These are phyloP conservation scores for Ogataea corticis DNA, from an alignment of 805 yeast genomes.

Conservation along the genomic window DNA sequence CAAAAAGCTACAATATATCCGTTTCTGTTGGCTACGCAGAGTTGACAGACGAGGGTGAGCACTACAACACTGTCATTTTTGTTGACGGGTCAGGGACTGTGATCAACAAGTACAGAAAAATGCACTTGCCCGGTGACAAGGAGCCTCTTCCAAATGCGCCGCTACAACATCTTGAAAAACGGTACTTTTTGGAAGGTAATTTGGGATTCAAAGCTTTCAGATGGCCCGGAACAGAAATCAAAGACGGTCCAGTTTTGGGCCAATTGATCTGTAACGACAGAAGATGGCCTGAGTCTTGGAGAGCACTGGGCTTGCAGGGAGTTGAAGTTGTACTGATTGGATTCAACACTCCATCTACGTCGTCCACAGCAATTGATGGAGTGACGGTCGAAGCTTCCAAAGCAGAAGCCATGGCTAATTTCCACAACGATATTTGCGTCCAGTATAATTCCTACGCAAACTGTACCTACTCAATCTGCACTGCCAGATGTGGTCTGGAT, in stretches of 20 bases:
- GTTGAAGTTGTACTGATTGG: constrained; percentile 38
- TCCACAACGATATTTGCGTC: constrained; percentile 10
- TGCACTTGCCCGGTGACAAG: constrained; percentile 40
- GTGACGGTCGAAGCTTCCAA: background rate
- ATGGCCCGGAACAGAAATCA: constrained; percentile 21
- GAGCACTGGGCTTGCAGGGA: constrained; percentile 39
- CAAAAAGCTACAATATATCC: constrained; percentile 31
- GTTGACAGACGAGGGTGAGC: constrained; percentile 39
- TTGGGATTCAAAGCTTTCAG: constrained; percentile 36
- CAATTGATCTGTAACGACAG: constrained; percentile 41
- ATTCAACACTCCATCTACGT: constrained; percentile 35
- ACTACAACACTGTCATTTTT: constrained; percentile 36
- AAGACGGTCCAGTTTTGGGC: constrained; percentile 33
- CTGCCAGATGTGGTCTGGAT: constrained; percentile 12
- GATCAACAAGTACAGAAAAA: constrained; percentile 38
- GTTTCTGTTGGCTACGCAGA: constrained; percentile 41
- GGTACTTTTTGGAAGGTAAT: constrained; percentile 38
- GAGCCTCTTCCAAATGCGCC: constrained; percentile 30
- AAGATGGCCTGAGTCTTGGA: constrained; percentile 44
- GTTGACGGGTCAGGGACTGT: constrained; percentile 35
- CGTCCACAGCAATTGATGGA: constrained; percentile 1
- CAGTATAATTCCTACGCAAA: constrained; percentile 14
- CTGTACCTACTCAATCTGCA: constrained; percentile 8
- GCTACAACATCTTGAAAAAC: constrained; percentile 38
- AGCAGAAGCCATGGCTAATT: constrained; percentile 5